Percentiles rank a stretch among this genome's conserved stretches.
Evolutionary conservation across 345 rosid genomes (phyloP).

Genomic region (Luvunga scandens): DNA sequence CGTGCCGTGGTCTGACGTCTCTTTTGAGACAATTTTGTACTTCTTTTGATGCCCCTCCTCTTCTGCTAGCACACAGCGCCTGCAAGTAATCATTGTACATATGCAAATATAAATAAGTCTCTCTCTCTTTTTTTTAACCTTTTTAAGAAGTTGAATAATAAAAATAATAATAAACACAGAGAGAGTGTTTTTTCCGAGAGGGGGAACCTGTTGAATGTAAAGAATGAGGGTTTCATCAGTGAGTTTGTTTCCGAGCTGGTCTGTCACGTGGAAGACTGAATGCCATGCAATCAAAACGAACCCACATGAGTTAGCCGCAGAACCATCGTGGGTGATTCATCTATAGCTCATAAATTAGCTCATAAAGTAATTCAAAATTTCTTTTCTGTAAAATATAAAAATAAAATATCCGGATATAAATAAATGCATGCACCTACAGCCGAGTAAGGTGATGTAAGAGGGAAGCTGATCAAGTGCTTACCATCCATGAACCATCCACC

Average conservation of each 20-base stretch:
- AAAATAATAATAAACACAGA: no score
- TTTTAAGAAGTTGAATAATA: no score
- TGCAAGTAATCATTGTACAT: constrained; percentile 13
- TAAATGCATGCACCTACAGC: background rate
- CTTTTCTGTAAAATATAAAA: no score
- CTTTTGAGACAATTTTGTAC: constrained; percentile 38
- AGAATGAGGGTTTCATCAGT: constrained; percentile 58
- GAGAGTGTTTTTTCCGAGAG: no score
- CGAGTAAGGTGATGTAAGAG: constrained; percentile 6
- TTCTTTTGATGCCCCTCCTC: constrained; percentile 45
- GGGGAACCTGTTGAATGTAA: constrained; percentile 61
- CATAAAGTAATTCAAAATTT: background rate
- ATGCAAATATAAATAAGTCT: no score
- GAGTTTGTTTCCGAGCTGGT: constrained; percentile 68
- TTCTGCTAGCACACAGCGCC: constrained; percentile 64
- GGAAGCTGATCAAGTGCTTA: constrained; percentile 24
- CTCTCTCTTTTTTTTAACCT: no score
- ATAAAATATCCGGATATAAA: no score
- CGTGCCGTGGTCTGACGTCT: constrained; percentile 51
- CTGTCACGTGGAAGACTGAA: constrained; percentile 81
- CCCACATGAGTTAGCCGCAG: constrained; percentile 7
- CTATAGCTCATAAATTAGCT: constrained; percentile 18
- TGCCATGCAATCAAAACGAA: constrained; percentile 8
- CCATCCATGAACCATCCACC: constrained; percentile 99
- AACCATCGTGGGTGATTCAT: constrained; percentile 10